Evolutionary conservation across 306 rosid genomes (phyloP).

Genomic region (Prunus salicina): DNA sequence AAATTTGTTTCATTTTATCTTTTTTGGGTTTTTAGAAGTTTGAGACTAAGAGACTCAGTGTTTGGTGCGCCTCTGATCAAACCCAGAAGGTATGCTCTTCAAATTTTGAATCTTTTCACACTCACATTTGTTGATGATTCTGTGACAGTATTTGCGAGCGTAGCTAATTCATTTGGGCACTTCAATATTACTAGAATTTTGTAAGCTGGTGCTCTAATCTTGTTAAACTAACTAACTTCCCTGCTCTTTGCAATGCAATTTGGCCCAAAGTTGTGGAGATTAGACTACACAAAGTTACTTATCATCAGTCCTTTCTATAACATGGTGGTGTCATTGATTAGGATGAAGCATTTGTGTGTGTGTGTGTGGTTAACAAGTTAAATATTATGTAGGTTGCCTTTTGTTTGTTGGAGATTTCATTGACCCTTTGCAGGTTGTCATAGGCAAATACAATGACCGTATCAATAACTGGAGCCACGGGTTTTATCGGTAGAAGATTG

Average conservation of each 20-base stretch:
- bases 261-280: not conserved
- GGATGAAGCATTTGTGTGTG: not conserved
- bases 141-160: not conserved
- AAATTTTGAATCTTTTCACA: not conserved
- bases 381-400: not conserved
- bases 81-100: conserved; percentile 45
- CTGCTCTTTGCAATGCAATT: not conserved
- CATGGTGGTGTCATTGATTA: not conserved
- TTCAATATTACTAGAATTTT: not conserved
- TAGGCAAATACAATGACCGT: conserved; percentile 64
- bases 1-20: not conserved
- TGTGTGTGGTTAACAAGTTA: not conserved
- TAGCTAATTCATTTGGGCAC: not conserved
- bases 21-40: conserved; percentile 23
- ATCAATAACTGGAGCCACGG: conserved; percentile 96
- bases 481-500: conserved; percentile 85
- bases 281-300: not conserved
- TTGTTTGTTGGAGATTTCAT: conserved; percentile 33
- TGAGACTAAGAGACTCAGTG: conserved; percentile 39
- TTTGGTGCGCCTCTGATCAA: conserved; percentile 54
- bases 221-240: not conserved
- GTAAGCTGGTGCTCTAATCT: not conserved
- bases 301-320: not conserved
- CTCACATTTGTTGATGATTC: not conserved
- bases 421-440: conserved; percentile 36